phyloP scores from a whole-genome alignment of 257 asterid genomes.

The Penstemon barbatus region DNA sequence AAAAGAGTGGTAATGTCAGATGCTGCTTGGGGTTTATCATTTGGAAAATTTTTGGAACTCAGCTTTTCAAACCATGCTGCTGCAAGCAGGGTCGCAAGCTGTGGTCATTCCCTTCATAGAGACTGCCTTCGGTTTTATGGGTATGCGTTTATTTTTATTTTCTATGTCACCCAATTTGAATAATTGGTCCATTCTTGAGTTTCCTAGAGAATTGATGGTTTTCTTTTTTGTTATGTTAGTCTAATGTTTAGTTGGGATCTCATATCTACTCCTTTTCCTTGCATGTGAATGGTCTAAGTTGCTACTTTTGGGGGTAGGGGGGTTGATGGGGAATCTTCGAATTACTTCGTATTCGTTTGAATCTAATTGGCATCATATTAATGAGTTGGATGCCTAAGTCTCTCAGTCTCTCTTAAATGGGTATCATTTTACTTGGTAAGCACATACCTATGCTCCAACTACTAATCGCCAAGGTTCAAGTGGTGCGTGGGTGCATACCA shows the following conservation, averaged over 20 bases:
- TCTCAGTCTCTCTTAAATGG: background rate
- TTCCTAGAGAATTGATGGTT: slow-evolving; percentile 7
- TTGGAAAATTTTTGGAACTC: slow-evolving; percentile 77
- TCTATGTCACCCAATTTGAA: background rate
- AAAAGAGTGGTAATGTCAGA: slow-evolving; percentile 72
- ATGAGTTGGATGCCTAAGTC: slow-evolving; percentile 11
- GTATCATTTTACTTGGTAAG: background rate
- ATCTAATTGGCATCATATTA: background rate
- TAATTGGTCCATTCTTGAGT: slow-evolving; percentile 8
- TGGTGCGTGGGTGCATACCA: slow-evolving; percentile 25
- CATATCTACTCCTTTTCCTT: slow-evolving; percentile 11
- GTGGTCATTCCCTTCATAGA: slow-evolving; percentile 86
- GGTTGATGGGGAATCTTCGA: background rate
- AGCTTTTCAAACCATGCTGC: slow-evolving; percentile 87
- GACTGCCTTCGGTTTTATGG: slow-evolving; percentile 88
- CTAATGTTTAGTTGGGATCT: slow-evolving; percentile 23
- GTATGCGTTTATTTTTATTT: slow-evolving; percentile 31
- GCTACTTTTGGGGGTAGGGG: background rate
- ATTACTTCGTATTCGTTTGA: background rate
- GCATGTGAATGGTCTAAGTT: slow-evolving; percentile 3
- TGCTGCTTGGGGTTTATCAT: slow-evolving; percentile 79
- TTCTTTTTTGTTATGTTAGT: background rate
- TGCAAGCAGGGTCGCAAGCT: slow-evolving; percentile 79
- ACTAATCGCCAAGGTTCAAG: slow-evolving; percentile 17
- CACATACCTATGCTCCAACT: slow-evolving; percentile 20